These are phyloP conservation scores for Diaporthe humulicola DNA, from an alignment of 2,329 filamentous ascomycete genomes.

Conservation along the genomic window DNA sequence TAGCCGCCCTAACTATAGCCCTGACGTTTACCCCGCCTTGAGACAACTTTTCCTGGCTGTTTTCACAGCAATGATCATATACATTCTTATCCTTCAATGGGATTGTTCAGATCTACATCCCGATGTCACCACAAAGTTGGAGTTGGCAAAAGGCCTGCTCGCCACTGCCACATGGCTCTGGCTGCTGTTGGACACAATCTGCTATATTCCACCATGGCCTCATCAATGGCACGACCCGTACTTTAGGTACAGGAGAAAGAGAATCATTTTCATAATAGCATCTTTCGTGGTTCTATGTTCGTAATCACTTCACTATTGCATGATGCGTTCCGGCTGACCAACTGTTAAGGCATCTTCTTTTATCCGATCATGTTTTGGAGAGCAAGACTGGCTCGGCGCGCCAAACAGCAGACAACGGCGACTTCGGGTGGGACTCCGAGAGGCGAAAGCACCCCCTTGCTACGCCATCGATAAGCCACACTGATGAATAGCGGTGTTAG, in stretches of 20 bases:
- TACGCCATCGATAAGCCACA: background rate
- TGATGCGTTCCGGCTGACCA: background rate
- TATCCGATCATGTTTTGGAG: background rate
- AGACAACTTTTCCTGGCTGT: background rate
- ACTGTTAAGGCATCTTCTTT: background rate
- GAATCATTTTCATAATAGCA: background rate
- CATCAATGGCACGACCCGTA: background rate
- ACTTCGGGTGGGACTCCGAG: background rate
- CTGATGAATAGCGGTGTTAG: background rate
- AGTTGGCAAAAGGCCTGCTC: background rate
- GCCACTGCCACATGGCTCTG: background rate
- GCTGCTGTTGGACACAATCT: background rate
- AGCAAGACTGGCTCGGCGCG: background rate
- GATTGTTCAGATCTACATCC: background rate
- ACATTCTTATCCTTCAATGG: background rate
- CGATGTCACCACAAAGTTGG: background rate
- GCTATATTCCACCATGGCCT: background rate
- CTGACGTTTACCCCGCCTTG: background rate
- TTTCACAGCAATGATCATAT: background rate
- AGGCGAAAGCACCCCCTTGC: background rate
- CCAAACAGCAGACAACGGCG: background rate
- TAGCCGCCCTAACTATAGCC: background rate
- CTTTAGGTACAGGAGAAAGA: background rate
- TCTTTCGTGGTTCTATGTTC: background rate
- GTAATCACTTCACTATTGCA: background rate